Evolutionary conservation across 2,329 filamentous ascomycete species (phyloP).

Genomic region (Pestalotiopsis fici): DNA sequence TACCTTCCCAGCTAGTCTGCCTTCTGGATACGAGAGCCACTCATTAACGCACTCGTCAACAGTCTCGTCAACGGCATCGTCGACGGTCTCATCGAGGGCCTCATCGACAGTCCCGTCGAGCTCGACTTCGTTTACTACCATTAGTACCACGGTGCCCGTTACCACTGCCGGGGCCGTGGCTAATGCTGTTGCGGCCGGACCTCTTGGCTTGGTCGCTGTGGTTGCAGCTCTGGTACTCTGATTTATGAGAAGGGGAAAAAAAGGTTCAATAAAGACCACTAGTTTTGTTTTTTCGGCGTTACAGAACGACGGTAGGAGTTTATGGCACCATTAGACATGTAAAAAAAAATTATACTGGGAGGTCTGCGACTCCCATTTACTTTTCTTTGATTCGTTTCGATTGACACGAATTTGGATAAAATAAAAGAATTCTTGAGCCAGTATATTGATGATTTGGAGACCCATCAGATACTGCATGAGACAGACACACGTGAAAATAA

Average conservation of each 20-base stretch:
- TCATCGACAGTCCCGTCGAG: too few relatives aligned
- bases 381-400: too few relatives aligned
- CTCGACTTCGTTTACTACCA: background rate
- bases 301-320: background rate
- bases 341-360: too few relatives aligned
- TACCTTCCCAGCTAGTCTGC: background rate
- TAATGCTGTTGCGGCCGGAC: background rate
- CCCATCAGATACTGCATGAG: too few relatives aligned
- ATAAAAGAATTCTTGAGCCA: too few relatives aligned
- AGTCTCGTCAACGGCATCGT: too few relatives aligned
- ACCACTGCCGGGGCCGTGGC: background rate
- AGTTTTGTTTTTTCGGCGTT: background rate
- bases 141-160: background rate
- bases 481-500: background rate
- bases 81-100: too few relatives aligned
- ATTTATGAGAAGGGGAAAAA: background rate
- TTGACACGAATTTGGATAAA: too few relatives aligned
- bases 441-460: too few relatives aligned
- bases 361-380: too few relatives aligned
- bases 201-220: background rate
- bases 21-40: background rate
- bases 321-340: too few relatives aligned
- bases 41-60: background rate
- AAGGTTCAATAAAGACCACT: background rate
- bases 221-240: background rate